phyloP scores from a whole-genome alignment of 352 stramenopile species.

The Phytopythium oedochilum region DNA sequence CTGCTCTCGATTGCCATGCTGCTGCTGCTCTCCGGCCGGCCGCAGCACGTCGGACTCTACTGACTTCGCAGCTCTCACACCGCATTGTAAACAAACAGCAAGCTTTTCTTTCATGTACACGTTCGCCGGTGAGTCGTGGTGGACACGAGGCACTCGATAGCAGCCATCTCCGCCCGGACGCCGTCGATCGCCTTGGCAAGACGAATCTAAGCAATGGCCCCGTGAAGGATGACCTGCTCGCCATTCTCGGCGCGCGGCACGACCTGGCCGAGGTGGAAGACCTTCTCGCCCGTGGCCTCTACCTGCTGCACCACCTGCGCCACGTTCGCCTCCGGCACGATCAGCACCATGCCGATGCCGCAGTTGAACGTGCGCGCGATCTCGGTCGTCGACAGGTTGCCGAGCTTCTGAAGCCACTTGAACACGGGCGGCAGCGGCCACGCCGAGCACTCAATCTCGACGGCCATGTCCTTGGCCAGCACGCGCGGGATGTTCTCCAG shows the following conservation, averaged over 20 bases:
- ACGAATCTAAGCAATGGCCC: slow-evolving; percentile 43
- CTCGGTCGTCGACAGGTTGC: slow-evolving; percentile 92
- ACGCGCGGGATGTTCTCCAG: slow-evolving; percentile 98
- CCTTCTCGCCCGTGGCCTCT: slow-evolving; percentile 78
- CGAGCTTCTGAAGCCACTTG: slow-evolving; percentile 95
- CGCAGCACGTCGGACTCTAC: neutral
- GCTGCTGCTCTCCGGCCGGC: slow-evolving; percentile 20
- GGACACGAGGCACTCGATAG: neutral
- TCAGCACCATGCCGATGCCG: slow-evolving; percentile 98
- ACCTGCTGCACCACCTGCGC: slow-evolving; percentile 85
- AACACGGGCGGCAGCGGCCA: slow-evolving; percentile 95
- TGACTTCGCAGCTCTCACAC: slow-evolving; percentile 1
- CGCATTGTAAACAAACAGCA: neutral
- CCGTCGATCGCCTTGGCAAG: neutral
- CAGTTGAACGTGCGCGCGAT: slow-evolving; percentile 99
- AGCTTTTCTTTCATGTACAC: slow-evolving; percentile 1
- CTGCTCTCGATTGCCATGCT: slow-evolving; percentile 46
- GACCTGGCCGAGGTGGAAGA: slow-evolving; percentile 89
- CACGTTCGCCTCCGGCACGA: slow-evolving; percentile 89
- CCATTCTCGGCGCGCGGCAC: slow-evolving; percentile 41
- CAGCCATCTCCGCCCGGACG: neutral
- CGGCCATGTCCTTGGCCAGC: slow-evolving; percentile 88
- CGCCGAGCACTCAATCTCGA: slow-evolving; percentile 89
- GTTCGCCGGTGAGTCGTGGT: neutral
- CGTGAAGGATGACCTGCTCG: slow-evolving; percentile 86